A percentile compares a stretch with the other conserved stretches of the same genome.
Conservation (phyloP, 1,139 yeast species). For the Geotrichum klebahnii region DNA sequence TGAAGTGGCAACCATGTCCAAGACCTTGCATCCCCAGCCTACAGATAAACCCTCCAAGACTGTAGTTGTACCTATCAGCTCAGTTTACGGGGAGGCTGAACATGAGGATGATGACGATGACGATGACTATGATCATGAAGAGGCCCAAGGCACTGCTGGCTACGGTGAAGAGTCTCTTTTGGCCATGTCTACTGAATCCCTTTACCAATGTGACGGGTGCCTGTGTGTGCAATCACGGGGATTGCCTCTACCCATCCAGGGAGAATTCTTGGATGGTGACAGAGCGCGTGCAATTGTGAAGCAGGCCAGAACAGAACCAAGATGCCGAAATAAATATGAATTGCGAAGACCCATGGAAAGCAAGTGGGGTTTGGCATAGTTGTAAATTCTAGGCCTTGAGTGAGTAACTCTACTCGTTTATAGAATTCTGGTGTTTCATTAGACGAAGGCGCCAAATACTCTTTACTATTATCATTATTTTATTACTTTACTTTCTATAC, state of each 20-base stretch:
- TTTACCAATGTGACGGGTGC: too few species aligned
- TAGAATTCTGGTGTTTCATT: too few species aligned
- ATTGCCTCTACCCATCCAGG: neutral
- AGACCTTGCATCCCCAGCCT: slow-evolving; percentile 9
- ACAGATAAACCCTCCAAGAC: slow-evolving; percentile 3
- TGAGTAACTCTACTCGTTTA: too few species aligned
- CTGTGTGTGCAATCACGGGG: neutral
- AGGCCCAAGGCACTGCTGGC: neutral
- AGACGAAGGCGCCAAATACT: too few species aligned
- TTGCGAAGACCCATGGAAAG: too few species aligned
- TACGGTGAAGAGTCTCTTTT: neutral
- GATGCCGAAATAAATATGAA: neutral
- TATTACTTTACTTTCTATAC: too few species aligned
- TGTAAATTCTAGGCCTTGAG: too few species aligned
- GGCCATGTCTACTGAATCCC: neutral
- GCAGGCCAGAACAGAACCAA: too few species aligned
- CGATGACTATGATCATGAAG: neutral
- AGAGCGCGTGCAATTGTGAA: neutral
- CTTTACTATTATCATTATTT: too few species aligned
- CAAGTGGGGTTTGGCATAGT: too few species aligned
- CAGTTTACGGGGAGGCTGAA: slow-evolving; percentile 6
- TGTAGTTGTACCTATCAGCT: neutral
- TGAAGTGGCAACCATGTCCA: slow-evolving; percentile 44
- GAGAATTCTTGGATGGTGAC: neutral
- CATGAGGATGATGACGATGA: neutral